Base-by-base conservation (phyloP, 2,329 filamentous ascomycete genomes). In the Apiospora pterosperma region DNA sequence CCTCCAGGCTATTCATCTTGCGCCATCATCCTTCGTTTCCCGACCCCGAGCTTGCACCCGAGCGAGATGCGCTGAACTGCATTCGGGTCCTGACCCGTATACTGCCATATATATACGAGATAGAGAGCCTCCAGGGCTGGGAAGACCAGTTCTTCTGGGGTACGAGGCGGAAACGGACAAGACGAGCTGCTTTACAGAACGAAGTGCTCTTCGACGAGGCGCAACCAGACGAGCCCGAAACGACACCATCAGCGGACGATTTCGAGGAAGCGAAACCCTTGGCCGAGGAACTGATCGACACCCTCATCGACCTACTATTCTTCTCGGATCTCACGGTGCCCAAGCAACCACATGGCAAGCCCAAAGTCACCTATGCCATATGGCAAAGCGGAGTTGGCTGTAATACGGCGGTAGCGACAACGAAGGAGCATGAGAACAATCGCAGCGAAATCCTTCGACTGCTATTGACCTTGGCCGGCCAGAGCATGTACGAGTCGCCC, bases 381-480 rank as follows among this genome's bases (percentile, higher is more conserved):
- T 99, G 96, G 96, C 93, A 97, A 80, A 98, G 92, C 74, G 96
- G 96, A 59, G 95, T 99, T 36, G 96, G 96, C 16, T 98, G 95
- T 81, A 97, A 97, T 76, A 92, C 91, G 19, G 88, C 93, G 5
- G 89, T 96, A 70, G 90, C 90, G 11, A 95, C 93, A 4, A 97
- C 90, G 62, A 97, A 93, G 76, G 94, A 98, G 72, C 90, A 92
- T 65, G 96, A 99, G 80, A 96, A 86, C 79, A 97, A 97, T 77
- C 88, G 96, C 65, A 93, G 91, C 69, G 96, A 99, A 78, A 90
- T 97, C 36, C 78, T 98, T 71, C 88, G 95, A 25, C 82, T 99
- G 64, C 85, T 99, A 44, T 83, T 99, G 69, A 93, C 93, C 0
- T 79, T 99, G 67, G 88, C 92, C 14, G 93, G 95, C 76, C 93